These are phyloP conservation scores for Phytopythium litorale DNA, from an alignment of 352 stramenopile genomes.

Conservation along the genomic window DNA sequence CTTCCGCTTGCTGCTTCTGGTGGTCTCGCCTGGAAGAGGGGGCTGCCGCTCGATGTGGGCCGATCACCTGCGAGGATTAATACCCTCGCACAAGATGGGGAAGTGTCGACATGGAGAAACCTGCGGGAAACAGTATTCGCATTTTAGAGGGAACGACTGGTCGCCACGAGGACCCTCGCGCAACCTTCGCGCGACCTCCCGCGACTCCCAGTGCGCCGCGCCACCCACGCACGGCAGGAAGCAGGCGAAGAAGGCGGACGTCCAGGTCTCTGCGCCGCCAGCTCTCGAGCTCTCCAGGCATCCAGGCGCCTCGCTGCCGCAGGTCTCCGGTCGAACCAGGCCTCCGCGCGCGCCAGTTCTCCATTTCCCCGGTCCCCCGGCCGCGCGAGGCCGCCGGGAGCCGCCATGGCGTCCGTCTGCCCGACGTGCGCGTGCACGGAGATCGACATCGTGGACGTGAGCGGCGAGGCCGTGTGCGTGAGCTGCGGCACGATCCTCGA, in stretches of 20 bases:
- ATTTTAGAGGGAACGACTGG: constrained; percentile 11
- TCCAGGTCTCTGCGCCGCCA: too few relatives aligned
- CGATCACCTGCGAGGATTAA: neutral
- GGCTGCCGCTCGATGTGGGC: neutral
- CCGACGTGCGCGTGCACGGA: constrained; percentile 94
- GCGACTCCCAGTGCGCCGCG: neutral
- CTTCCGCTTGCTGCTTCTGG: constrained; percentile 2
- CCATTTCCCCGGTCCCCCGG: neutral
- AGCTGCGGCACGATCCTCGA: constrained; percentile 93
- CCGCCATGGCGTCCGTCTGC: constrained; percentile 69
- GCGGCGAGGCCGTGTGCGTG: constrained; percentile 84
- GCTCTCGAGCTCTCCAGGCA: too few relatives aligned
- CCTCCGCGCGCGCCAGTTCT: neutral
- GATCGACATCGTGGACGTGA: constrained; percentile 94
- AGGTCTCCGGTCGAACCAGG: too few relatives aligned
- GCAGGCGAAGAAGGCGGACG: neutral
- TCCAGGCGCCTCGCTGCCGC: too few relatives aligned
- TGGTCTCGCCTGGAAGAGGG: constrained; percentile 8
- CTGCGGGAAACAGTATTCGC: constrained; percentile 5
- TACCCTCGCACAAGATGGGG: neutral
- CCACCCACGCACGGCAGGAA: neutral
- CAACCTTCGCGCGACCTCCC: constrained; percentile 10
- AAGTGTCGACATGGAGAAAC: neutral
- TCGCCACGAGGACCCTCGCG: constrained; percentile 7
- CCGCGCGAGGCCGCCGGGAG: neutral